Percentiles rank a stretch among this genome's conserved stretches.
Evolutionary conservation across 148 eudicot genomes (phyloP).

Genomic region (Rhododendron simsii): DNA sequence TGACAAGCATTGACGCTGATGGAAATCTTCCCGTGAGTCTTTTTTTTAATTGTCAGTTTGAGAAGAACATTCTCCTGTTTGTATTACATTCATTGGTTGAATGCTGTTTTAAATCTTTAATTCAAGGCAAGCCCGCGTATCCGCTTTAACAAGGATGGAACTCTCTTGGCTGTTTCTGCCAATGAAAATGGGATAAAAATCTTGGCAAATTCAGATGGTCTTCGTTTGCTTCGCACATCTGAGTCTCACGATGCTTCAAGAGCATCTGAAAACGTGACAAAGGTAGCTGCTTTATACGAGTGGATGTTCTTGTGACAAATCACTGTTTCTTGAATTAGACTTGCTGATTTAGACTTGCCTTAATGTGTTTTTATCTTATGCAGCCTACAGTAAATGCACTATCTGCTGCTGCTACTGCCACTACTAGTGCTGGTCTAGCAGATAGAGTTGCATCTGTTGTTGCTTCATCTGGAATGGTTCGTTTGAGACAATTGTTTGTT

Average conservation of each 20-base stretch:
- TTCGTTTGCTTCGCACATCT: slow-evolving; percentile 52
- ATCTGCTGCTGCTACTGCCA: slow-evolving; percentile 48
- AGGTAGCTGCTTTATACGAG: slow-evolving; percentile 31
- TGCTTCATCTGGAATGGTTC: slow-evolving; percentile 55
- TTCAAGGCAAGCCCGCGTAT: slow-evolving; percentile 77
- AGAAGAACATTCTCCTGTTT: neutral
- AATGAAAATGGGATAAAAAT: slow-evolving; percentile 75
- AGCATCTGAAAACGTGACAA: slow-evolving; percentile 54
- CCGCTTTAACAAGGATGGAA: slow-evolving; percentile 87
- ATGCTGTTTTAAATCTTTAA: slow-evolving; percentile 4
- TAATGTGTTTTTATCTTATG: slow-evolving; percentile 14
- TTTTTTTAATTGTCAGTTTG: neutral
- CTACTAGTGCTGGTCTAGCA: slow-evolving; percentile 49
- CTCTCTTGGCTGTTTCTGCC: slow-evolving; percentile 76
- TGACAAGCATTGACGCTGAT: slow-evolving; percentile 77
- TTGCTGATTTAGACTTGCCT: slow-evolving; percentile 2
- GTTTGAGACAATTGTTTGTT: slow-evolving; percentile 11
- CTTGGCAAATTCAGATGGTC: slow-evolving; percentile 71
- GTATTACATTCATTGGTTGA: neutral
- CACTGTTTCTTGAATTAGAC: neutral
- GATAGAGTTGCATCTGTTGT: slow-evolving; percentile 54
- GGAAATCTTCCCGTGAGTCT: slow-evolving; percentile 77
- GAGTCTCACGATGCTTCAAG: slow-evolving; percentile 58
- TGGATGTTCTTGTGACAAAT: neutral
- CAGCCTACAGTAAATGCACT: slow-evolving; percentile 61